Percentiles rank a stretch among this genome's conserved stretches.
phyloP scores from a whole-genome alignment of 176 grass and related monocot genomes.

The Juncus effusus region DNA sequence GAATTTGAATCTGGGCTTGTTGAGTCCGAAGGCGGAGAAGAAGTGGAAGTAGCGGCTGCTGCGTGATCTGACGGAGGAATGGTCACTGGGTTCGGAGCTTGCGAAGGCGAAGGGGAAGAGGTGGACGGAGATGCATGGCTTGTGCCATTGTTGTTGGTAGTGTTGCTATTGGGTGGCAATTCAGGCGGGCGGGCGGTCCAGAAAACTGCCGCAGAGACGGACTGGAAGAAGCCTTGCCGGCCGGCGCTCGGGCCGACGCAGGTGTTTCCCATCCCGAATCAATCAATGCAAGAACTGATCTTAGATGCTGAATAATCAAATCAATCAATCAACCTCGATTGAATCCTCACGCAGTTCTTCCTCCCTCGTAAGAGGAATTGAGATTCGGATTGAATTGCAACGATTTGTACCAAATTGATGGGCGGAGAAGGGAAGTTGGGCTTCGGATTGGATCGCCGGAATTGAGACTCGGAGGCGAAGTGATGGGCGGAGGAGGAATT shows the following conservation, averaged over 20 bases:
- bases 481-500: neutral
- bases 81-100: constrained; percentile 12
- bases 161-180: constrained; percentile 5
- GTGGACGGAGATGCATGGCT: neutral
- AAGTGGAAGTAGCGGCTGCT: neutral
- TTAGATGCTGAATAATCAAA: neutral
- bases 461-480: neutral
- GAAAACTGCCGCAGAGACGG: constrained; percentile 19
- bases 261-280: constrained; percentile 32
- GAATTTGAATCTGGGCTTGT: neutral
- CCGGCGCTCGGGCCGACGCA: constrained; percentile 26
- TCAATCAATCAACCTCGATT: neutral
- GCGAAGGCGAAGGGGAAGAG: constrained; percentile 19
- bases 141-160: neutral
- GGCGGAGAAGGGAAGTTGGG: neutral
- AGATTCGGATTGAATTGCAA: constrained; percentile 5
- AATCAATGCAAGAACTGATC: constrained; percentile 9
- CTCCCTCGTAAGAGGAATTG: neutral
- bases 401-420: neutral
- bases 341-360: neutral
- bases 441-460: neutral
- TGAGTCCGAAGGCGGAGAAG: neutral
- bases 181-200: neutral
- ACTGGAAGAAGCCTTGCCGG: constrained; percentile 16
- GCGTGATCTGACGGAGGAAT: constrained; percentile 20